Conservation (phyloP, 139 green algal genomes). For the Nannochloris sp. region DNA sequence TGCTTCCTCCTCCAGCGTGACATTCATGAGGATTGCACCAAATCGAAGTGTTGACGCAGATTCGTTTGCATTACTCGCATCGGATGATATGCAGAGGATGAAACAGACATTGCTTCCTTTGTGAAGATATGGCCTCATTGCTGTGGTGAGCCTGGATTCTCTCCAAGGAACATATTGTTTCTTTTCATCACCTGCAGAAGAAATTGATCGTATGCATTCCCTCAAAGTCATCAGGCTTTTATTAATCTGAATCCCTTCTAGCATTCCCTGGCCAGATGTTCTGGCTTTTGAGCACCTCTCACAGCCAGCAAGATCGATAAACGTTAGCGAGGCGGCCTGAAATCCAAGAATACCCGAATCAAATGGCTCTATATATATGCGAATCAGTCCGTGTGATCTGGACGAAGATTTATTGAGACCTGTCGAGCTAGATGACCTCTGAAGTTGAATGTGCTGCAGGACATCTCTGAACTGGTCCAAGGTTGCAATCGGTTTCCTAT, state of each 20-base stretch:
- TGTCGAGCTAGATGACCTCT: conserved; percentile 17
- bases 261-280: conserved; percentile 34
- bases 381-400: conserved; percentile 64
- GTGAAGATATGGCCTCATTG: conserved; percentile 73
- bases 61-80: conserved; percentile 47
- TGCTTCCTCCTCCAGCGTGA: not conserved
- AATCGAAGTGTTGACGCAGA: conserved; percentile 67
- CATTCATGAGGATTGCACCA: conserved; percentile 11
- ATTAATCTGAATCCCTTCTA: conserved; percentile 76
- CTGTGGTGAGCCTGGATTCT: conserved; percentile 47
- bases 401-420: conserved; percentile 39
- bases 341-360: conserved; percentile 33
- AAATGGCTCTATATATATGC: conserved; percentile 49
- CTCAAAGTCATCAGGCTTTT: conserved; percentile 58
- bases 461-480: not conserved
- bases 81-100: conserved; percentile 72
- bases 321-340: conserved; percentile 35
- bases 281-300: conserved; percentile 57
- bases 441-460: conserved; percentile 20
- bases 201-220: conserved; percentile 57
- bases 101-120: conserved; percentile 56
- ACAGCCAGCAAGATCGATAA: conserved; percentile 70
- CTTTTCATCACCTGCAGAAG: not conserved
- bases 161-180: conserved; percentile 38
- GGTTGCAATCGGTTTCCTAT: conserved; percentile 29